phyloP scores from a whole-genome alignment of 805 yeast species.

The Phaffomyces antillensis region DNA sequence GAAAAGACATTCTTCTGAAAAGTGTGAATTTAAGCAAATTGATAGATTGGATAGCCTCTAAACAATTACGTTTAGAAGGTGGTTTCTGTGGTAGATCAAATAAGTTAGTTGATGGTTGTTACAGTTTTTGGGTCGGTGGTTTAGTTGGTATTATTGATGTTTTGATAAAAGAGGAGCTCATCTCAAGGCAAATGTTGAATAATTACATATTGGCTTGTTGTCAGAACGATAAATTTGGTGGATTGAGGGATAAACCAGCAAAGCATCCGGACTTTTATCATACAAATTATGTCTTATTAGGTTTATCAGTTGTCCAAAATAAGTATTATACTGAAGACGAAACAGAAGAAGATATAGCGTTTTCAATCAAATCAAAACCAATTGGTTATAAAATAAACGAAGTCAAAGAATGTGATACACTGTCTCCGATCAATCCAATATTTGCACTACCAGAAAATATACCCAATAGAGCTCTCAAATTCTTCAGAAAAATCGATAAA shows the following conservation, averaged over 20 bases:
- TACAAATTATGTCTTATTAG: conserved; percentile 77
- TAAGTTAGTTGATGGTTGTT: conserved; percentile 93
- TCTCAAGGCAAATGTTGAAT: conserved; percentile 52
- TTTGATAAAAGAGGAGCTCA: conserved; percentile 30
- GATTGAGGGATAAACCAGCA: conserved; percentile 86
- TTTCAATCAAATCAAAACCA: conserved; percentile 4
- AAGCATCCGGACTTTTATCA: conserved; percentile 80
- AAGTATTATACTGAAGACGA: conserved; percentile 4
- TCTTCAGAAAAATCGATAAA: neutral
- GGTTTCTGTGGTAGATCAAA: conserved; percentile 89
- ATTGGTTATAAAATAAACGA: conserved; percentile 11
- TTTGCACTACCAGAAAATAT: conserved; percentile 47
- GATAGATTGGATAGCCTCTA: conserved; percentile 57
- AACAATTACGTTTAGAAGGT: conserved; percentile 73
- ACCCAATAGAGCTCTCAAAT: conserved; percentile 27
- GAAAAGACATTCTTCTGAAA: conserved; percentile 26
- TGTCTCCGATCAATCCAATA: conserved; percentile 44
- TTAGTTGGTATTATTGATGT: conserved; percentile 56
- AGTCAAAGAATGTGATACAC: conserved; percentile 11
- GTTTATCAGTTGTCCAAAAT: conserved; percentile 38
- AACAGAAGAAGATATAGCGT: neutral
- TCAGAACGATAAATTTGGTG: conserved; percentile 56
- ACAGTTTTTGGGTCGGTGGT: conserved; percentile 94
- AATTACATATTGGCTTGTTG: conserved; percentile 71
- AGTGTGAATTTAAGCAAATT: conserved; percentile 42